A percentile compares a stretch with the other conserved stretches of the same genome.
Conservation (phyloP, 257 asterid genomes). For the Capsicum chinense region DNA sequence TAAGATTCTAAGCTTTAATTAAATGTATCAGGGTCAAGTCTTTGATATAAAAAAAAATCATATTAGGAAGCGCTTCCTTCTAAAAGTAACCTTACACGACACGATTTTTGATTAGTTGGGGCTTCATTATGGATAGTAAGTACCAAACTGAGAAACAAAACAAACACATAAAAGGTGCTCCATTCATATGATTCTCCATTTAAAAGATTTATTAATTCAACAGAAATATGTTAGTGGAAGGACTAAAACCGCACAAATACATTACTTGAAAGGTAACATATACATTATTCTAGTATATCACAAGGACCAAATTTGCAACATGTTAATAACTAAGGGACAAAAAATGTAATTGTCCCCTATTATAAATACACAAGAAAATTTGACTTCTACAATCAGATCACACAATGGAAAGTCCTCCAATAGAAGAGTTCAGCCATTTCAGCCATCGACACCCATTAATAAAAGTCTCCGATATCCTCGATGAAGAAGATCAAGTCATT, state of each 20-base stretch:
- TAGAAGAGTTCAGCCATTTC: conserved; percentile 31
- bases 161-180: neutral
- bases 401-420: neutral
- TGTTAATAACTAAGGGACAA: neutral
- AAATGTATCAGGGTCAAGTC: neutral
- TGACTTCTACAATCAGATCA: conserved; percentile 5
- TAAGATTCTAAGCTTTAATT: neutral
- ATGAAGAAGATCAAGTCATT: conserved; percentile 27
- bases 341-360: neutral
- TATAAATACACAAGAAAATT: neutral
- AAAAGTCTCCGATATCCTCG: neutral
- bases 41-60: neutral
- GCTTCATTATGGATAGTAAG: no score
- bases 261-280: neutral
- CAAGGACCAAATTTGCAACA: neutral
- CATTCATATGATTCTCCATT: neutral
- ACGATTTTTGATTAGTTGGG: neutral
- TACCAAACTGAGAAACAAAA: neutral
- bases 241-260: neutral
- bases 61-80: neutral
- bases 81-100: neutral
- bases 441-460: conserved; percentile 47
- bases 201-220: neutral
- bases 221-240: neutral
- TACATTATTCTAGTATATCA: neutral